Base-by-base conservation (phyloP, 129 eudicot species). In the Flaveria sonorensis region DNA sequence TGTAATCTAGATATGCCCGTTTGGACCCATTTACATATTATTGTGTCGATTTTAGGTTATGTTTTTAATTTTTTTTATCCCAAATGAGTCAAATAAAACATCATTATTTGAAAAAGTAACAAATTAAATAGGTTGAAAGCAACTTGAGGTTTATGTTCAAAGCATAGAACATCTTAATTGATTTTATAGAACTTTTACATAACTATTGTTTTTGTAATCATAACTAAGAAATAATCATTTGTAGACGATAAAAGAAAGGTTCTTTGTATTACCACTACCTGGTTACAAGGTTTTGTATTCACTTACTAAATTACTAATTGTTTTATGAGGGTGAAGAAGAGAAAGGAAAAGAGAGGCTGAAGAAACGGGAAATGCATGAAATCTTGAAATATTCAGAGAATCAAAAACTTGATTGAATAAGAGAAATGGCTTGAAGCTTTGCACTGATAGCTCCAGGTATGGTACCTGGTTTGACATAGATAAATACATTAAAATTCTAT, bases 301-400 rank as follows among this genome's bases (percentile, higher is more conserved):
- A 50, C 16, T 24, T 15, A n/a, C 15, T 28, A 10, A 24, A 5
- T 28, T 15, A 6, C 56, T 23, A 9, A 2, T 39, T 39, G 20
- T 65, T 40, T 68, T 32, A 77, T 69, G 88, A 55, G 55, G 72
- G 43, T 60, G 96, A 87, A 10, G 84, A 87, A 68, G 85, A 87
- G 79, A 71, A 85, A 47, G 60, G 46, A 90, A 87, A 79, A 76
- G 90, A 75, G 86, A 74, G 20, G 85, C 81, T 15, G 90, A 87
- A 79, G 96, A 90, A 77, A 85, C 83, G 87, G 96, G 96, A 45
- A 90, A 90, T 81, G 92, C 90, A 23, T 90, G 90, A 90, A 85
- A 36, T 32, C 0, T 4, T 32, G 6, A 32, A 32, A 4, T 87
- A 90, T 3, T 71, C 83, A 82, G 92, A 90, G 80, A 85, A 87